Evolutionary conservation across 2,329 filamentous ascomycete species (phyloP), one percentile per base, ranked within the genome.

Genomic region (Pleoardoris graminearum): DNA sequence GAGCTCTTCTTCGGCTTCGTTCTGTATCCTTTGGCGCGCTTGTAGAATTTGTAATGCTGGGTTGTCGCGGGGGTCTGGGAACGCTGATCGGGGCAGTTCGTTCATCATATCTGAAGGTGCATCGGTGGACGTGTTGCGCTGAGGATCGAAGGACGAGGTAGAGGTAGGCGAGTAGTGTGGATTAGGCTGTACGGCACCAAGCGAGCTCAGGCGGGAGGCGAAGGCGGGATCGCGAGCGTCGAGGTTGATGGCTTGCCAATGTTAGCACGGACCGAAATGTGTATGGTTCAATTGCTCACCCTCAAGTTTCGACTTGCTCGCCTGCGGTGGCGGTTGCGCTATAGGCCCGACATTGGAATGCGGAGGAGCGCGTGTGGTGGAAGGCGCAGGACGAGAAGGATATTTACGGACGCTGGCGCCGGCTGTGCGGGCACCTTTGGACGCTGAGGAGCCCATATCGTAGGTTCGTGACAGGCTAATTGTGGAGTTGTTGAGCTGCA

Each of bases 191-290:
- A 85, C 83, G 49, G 82, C 79, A 51, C 83, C 84, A 52, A 86
- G 75, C 39, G 74, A 76, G 62, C 86, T 88, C 57, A 97, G 89
- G 59, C 91, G 95, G 68, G 85, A 87, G 79, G 92, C 89, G 83
- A 80, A 93, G 65, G 81, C 77, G 1, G 83, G 83, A 65, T 86
- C 84, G 53, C 79, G 80, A 50, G 78, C 83, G 65, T 87, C 84
- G 63, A 83, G 77, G 60, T 85, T 81, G 56, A 86, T 80, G 44
- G 79, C 81, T 82, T 23, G 14, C 36, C 16, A 16, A n/a, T 23
- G 5, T 14, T 11, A 46, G 60, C 30, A 59, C 37, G 30, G 29
- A 7, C 36, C 23, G 11, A 12, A 1, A 6, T 8, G 12, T 6
- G 3, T 7, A 23, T 10, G 3, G 17, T n/a, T n/a, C 2, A 1